These are phyloP conservation scores for Basidiobolus meristosporus DNA, from an alignment of 371 early-diverging fungal species.

Conservation along the genomic window DNA sequence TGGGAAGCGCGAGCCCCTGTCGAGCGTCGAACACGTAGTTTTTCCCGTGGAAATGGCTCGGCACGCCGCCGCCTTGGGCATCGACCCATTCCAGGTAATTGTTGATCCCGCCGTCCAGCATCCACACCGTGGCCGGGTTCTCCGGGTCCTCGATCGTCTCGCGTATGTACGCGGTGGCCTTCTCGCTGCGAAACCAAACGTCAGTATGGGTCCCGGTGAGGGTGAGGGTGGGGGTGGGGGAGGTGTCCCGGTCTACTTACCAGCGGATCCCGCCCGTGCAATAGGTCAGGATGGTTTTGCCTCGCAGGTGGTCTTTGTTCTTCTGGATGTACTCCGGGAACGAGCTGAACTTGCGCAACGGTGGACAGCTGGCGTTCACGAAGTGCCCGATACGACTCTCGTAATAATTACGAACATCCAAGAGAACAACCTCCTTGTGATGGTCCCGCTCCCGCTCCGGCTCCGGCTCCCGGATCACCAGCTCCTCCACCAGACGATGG, in stretches of 20 bases:
- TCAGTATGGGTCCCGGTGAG: background rate
- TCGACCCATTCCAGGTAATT: conserved; percentile 51
- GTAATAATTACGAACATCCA: conserved; percentile 54
- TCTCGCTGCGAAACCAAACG: conserved; percentile 23
- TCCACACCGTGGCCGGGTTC: conserved; percentile 16
- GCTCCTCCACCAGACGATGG: conserved; percentile 13
- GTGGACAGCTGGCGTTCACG: conserved; percentile 28
- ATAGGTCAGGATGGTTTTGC: conserved; percentile 37
- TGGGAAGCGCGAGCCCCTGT: too few relatives aligned
- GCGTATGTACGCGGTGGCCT: conserved; percentile 37
- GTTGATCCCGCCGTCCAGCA: conserved; percentile 62
- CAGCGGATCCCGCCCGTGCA: conserved; percentile 45
- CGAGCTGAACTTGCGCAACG: conserved; percentile 42
- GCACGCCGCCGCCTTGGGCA: conserved; percentile 5
- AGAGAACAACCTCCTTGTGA: too few relatives aligned
- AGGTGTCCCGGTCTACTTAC: too few relatives aligned
- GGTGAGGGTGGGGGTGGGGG: too few relatives aligned
- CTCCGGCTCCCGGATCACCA: conserved; percentile 6
- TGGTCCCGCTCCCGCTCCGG: too few relatives aligned
- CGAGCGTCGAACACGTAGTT: conserved; percentile 63
- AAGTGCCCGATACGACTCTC: conserved; percentile 46
- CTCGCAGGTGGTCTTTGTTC: conserved; percentile 19
- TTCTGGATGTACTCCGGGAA: conserved; percentile 34
- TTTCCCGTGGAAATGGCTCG: conserved; percentile 34
- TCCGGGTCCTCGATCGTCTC: conserved; percentile 13